Percentiles rank a stretch among this genome's conserved stretches.
Conservation (phyloP, 2,329 filamentous ascomycete genomes). For the Phialophora tarda region DNA sequence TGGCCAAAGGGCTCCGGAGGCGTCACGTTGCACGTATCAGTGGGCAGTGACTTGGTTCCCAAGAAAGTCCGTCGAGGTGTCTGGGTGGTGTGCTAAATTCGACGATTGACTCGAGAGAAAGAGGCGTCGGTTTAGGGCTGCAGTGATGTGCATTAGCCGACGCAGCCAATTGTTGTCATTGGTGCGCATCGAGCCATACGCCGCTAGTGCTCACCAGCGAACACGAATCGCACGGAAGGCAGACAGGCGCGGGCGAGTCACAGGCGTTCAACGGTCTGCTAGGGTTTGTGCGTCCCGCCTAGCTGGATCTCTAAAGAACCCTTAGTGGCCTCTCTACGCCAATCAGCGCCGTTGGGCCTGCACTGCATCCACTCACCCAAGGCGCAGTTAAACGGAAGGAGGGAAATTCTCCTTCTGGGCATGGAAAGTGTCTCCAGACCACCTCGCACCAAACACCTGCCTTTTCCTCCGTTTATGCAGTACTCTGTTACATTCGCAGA, state of each 20-base stretch:
- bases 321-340: background rate
- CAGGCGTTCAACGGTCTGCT: background rate
- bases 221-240: background rate
- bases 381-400: constrained; percentile 18
- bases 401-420: constrained; percentile 12
- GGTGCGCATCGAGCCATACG: background rate
- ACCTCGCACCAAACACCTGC: constrained; percentile 8
- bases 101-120: constrained; percentile 19
- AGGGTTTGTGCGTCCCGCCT: constrained; percentile 8
- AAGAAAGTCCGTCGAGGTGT: constrained; percentile 9
- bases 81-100: constrained; percentile 30
- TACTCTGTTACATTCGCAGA: constrained; percentile 3
- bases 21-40: constrained; percentile 28
- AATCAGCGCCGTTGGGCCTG: background rate
- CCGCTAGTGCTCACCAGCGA: constrained; percentile 28
- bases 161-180: constrained; percentile 5
- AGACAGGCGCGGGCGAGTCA: background rate
- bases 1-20: constrained; percentile 10
- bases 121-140: constrained; percentile 22
- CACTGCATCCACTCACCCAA: constrained; percentile 8
- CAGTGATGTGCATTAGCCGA: constrained; percentile 21
- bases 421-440: constrained; percentile 16
- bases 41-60: constrained; percentile 28
- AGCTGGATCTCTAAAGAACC: background rate
- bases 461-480: constrained; percentile 18